Conservation (phyloP, 2,329 filamentous ascomycete genomes). For the Westerdykella aurantiaca region DNA sequence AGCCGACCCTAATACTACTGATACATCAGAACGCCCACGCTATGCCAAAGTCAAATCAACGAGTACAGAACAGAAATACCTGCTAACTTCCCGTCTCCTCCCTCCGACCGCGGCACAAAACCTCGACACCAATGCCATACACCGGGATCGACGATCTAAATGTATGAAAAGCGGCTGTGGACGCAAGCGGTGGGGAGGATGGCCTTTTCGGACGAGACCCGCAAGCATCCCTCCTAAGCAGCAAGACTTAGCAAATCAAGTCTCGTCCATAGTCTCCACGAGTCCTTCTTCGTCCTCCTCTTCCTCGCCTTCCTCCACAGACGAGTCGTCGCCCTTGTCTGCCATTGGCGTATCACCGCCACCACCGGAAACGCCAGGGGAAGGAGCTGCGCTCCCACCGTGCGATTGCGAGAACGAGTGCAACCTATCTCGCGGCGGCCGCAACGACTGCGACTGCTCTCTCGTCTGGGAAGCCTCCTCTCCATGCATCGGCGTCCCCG, state of each 20-base stretch:
- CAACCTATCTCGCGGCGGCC: conserved; percentile 28
- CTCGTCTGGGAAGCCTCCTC: conserved; percentile 24
- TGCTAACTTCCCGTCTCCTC: too few relatives aligned
- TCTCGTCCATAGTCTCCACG: neutral
- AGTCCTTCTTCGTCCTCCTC: conserved; percentile 9
- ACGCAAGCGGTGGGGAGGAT: too few relatives aligned
- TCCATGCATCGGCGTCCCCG: conserved; percentile 37
- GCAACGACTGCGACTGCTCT: conserved; percentile 28
- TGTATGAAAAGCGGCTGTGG: too few relatives aligned
- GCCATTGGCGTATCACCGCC: conserved; percentile 29
- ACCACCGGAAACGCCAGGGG: conserved; percentile 20
- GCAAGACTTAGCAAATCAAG: neutral
- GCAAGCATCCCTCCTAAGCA: too few relatives aligned
- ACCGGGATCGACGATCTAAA: too few relatives aligned
- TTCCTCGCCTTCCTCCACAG: conserved; percentile 16
- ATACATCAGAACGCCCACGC: too few relatives aligned
- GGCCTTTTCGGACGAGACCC: too few relatives aligned
- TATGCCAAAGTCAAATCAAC: too few relatives aligned
- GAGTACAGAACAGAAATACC: too few relatives aligned
- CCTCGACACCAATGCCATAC: too few relatives aligned
- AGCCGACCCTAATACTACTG: too few relatives aligned
- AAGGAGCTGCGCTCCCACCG: conserved; percentile 21
- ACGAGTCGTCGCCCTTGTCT: conserved; percentile 23
- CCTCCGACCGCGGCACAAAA: too few relatives aligned
- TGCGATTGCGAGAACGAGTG: conserved; percentile 27